Evolutionary conservation across 1,284 basidiomycete species (phyloP).

Genomic region (Heliocybe sulcata): DNA sequence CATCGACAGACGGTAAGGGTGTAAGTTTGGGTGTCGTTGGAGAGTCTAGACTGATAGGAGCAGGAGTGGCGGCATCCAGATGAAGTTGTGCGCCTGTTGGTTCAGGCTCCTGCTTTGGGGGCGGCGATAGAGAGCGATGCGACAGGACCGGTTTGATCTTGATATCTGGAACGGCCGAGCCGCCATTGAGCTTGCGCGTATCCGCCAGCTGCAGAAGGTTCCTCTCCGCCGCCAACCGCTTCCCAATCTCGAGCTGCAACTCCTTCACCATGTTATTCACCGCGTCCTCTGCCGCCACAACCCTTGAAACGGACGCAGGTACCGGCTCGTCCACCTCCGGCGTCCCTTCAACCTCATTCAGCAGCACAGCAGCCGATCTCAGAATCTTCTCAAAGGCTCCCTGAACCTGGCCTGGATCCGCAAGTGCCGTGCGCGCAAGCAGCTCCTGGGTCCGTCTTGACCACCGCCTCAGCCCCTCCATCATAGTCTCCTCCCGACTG

Average conservation of each 20-base stretch:
- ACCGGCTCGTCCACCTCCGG: not conserved
- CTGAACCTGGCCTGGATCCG: constrained; percentile 12
- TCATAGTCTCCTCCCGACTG: constrained; percentile 57
- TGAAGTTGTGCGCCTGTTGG: not conserved
- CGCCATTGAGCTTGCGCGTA: no score
- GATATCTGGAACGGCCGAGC: not conserved
- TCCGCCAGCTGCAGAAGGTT: constrained; percentile 14
- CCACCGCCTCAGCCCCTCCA: constrained; percentile 51
- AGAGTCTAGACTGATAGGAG: not conserved
- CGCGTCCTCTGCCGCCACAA: constrained; percentile 52
- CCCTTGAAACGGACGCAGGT: constrained; percentile 37
- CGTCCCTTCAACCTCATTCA: constrained; percentile 28
- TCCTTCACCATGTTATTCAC: constrained; percentile 58
- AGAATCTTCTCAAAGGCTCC: constrained; percentile 32
- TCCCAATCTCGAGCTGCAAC: constrained; percentile 56
- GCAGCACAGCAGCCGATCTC: constrained; percentile 39
- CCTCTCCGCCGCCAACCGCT: constrained; percentile 46
- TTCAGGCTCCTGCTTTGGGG: not conserved
- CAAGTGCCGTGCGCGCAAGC: constrained; percentile 17
- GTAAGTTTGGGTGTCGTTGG: not conserved
- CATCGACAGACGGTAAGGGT: not conserved
- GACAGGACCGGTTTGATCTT: not conserved
- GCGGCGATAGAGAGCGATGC: not conserved
- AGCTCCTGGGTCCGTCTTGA: constrained; percentile 41
- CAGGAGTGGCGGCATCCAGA: not conserved